Evolutionary conservation across 495 filamentous ascomycete species (phyloP), one percentile per base, ranked within the genome.

Genomic region (Pseudevernia furfuracea): DNA sequence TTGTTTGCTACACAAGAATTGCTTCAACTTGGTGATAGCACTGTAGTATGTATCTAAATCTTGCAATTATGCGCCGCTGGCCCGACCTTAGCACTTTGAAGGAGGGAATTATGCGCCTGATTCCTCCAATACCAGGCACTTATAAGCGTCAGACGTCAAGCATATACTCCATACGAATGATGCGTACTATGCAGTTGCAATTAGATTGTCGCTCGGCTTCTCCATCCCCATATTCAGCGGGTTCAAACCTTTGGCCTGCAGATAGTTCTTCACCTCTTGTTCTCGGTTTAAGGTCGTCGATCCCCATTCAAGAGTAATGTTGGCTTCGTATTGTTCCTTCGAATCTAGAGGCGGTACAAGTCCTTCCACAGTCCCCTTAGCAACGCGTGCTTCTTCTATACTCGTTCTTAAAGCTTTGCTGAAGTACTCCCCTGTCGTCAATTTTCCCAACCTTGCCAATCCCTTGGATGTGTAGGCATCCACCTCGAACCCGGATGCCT

Each of bases 381-480:
- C 4, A 9, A 17, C 25, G 8, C 19, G 8, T 25, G 58, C 46
- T 15, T 64, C 57, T 36, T 70, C 30, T 56, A 77, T 73, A 46
- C 76, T 65, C 56, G 73, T 72, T 30, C 77, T 73, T 6, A 82
- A 71, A 1, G 77, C 77, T 43, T 71, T 62, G 69, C 75, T 74
- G 15, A 83, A 71, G 39, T 70, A 71, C 48, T 76, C 71, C 1
- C 76, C 78, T 32, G 80, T 73, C 23, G 66, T 70, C 2, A 81
- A 67, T 44, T 72, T 76, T 46, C 77, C 72, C 41, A 81, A 63
- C 23, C 66, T 76, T 46, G 76, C 72, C 41, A 81, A 63, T 21
- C 66, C 69, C 59, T 75, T 78, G 61, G 80, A 67, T 3, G 79
- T 81, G 62, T 73, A 73, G 17, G 66, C 60, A 58, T 81, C 74